Evolutionary conservation across 371 early-diverging fungal species (phyloP).

Genomic region (Fennellomyces sp.): DNA sequence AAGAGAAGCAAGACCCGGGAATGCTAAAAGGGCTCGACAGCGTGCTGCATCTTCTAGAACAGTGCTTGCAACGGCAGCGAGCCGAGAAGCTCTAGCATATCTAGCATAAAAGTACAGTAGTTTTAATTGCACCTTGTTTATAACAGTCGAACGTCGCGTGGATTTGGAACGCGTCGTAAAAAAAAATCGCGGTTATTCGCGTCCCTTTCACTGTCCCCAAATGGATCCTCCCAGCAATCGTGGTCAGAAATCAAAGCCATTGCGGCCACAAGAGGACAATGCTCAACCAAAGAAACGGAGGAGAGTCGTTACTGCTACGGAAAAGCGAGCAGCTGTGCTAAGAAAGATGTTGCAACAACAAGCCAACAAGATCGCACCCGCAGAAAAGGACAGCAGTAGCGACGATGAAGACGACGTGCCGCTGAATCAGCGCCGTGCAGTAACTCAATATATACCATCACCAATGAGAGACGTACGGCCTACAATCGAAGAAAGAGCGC

Average conservation of each 20-base stretch:
- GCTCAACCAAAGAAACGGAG: not conserved
- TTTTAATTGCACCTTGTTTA: not conserved
- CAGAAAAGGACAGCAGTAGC: not conserved
- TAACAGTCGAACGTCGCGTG: not conserved
- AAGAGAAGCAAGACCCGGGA: conserved; percentile 35
- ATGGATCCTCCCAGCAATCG: not conserved
- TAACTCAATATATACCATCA: not conserved
- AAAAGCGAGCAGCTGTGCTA: not conserved
- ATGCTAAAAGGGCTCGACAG: conserved; percentile 38
- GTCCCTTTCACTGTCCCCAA: no score
- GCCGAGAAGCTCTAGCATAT: conserved; percentile 25
- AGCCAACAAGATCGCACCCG: not conserved
- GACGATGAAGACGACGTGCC: conserved; percentile 23
- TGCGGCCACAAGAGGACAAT: not conserved
- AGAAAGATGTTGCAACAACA: not conserved
- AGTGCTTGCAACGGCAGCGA: conserved; percentile 21
- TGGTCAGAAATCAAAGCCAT: not conserved
- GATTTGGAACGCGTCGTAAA: no score
- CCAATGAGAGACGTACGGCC: not conserved
- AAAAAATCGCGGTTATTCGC: no score
- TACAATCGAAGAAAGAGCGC: not conserved
- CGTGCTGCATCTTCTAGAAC: conserved; percentile 22
- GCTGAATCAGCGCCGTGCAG: conserved; percentile 13
- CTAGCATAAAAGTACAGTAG: no score
- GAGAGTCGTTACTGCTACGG: not conserved